phyloP scores from a whole-genome alignment of 2,329 filamentous ascomycete genomes.

The Pseudogymnoascus sp. region DNA sequence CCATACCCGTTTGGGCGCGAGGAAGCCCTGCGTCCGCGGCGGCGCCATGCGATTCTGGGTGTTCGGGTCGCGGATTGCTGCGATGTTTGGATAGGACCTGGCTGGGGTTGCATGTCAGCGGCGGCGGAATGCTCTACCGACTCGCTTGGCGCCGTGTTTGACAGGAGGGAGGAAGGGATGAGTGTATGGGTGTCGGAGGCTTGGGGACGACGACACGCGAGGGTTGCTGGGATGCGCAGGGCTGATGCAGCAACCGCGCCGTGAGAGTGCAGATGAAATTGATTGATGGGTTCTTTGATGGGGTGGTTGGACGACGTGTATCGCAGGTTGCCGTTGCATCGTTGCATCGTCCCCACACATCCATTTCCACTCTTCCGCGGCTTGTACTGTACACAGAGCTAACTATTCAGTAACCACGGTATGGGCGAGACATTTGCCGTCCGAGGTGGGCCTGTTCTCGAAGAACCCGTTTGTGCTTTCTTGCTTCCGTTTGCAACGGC shows the following conservation, averaged over 20 bases:
- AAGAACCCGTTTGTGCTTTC: background rate
- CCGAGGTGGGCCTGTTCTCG: background rate
- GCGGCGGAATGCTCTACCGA: slow-evolving; percentile 7
- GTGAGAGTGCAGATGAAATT: background rate
- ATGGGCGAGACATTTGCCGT: slow-evolving; percentile 3
- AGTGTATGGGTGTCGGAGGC: background rate
- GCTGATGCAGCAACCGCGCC: background rate
- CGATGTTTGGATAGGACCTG: background rate
- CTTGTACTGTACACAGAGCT: background rate
- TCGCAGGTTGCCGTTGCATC: background rate
- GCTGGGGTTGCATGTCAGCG: slow-evolving; percentile 1
- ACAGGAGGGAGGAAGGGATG: background rate
- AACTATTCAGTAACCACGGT: background rate
- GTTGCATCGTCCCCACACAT: background rate
- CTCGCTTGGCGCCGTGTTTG: slow-evolving; percentile 1
- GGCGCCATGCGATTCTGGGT: slow-evolving; percentile 3
- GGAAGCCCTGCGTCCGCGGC: background rate
- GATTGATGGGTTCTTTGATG: background rate
- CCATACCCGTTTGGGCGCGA: background rate
- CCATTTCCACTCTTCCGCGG: background rate
- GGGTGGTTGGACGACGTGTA: background rate
- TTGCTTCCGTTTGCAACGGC: background rate
- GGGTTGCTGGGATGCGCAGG: background rate
- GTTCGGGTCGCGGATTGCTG: background rate
- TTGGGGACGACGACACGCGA: background rate